These are phyloP conservation scores for Pueraria montana DNA, from an alignment of 306 rosid genomes.

Conservation along the genomic window DNA sequence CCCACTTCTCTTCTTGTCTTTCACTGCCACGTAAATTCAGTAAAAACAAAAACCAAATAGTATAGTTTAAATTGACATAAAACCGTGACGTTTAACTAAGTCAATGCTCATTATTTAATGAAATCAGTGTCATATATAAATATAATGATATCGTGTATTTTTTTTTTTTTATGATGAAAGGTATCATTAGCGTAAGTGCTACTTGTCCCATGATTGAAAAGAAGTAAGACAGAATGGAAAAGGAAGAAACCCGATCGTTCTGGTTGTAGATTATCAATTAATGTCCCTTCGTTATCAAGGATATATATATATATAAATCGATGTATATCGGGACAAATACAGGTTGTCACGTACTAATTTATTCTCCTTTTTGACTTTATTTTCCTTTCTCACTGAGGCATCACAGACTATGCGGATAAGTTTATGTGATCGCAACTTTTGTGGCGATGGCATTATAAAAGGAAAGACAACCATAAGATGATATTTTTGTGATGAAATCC, in stretches of 20 bases:
- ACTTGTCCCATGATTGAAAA: conserved; percentile 26
- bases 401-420: neutral
- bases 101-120: neutral
- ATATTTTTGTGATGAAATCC: too few species aligned
- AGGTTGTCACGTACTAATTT: conserved; percentile 34
- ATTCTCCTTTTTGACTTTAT: conserved; percentile 15
- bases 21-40: neutral
- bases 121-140: too few species aligned
- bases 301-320: neutral
- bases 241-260: neutral
- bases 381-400: conserved; percentile 9
- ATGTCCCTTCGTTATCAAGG: conserved; percentile 34
- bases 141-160: neutral
- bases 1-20: neutral
- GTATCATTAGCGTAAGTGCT: conserved; percentile 17
- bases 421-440: conserved; percentile 41
- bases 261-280: neutral
- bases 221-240: conserved; percentile 18
- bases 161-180: conserved; percentile 19
- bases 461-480: neutral
- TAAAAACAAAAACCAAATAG: neutral
- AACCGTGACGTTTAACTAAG: neutral
- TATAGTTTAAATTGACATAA: neutral
- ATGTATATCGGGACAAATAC: conserved; percentile 12
- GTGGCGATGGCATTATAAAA: conserved; percentile 23